Base-by-base conservation (phyloP, 768 basidiomycete species). In the Leccinum broughii region DNA sequence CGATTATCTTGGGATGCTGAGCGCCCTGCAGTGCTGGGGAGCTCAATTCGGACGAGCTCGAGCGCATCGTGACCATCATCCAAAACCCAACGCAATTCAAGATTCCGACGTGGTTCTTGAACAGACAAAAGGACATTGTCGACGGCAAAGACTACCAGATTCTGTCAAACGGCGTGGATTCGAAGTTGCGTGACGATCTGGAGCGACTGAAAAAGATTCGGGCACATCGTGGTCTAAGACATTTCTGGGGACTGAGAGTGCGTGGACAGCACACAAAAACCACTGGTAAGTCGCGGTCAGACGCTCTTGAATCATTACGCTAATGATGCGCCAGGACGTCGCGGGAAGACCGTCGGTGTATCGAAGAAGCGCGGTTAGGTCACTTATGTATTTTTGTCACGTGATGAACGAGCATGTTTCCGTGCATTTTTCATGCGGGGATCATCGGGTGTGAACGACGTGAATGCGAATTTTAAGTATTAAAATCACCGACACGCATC, bases 61-160 rank as follows among this genome's bases (percentile, higher is more conserved):
- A 99, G 81, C 94, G 97, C 59, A 85, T 99, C 66, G 97, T 99
- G 66, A 98, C 92, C 60, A 98, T 99, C 78, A 96, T 99, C 77
- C 97, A 98, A 81, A 98, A 95, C 81, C 97, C 97, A 32, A 90
- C 91, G 7, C 96, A 98, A 77, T 99, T 96, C 89, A 99, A 99
- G 84, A 97, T 99, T 76, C 97, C 97, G 17, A 85, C 87, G 46
- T 99, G 96, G 96, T 98, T 99, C 86, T 78, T 98, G 77, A 99
- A 98, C 86, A 93, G 97, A 78, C 97, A 98, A 77, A 93, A 93
- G 77, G 96, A 98, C 74, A 94, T 97, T 56, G 86, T 93, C 63
- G 97, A 98, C 67, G 97, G 97, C 75, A 98, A 98, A 80, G 88
- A 95, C 81, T 87, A 85, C 54, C 97, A 99, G 80, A 90, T 97